phyloP scores from a whole-genome alignment of 345 rosid species.

The Linum trigynum region DNA sequence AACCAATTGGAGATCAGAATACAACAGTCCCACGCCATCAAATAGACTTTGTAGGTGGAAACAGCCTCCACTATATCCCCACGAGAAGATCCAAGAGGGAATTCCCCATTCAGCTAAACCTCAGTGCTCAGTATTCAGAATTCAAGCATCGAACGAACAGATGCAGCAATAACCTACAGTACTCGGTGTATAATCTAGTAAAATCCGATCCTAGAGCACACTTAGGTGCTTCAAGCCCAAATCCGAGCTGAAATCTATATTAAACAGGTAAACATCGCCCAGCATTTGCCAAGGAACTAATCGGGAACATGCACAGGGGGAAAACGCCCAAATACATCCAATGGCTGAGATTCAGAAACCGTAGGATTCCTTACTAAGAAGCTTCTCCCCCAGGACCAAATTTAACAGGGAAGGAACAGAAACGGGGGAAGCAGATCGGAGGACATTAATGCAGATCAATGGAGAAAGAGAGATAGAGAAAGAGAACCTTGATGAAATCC shows the following conservation, averaged over 20 bases:
- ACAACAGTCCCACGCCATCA: neutral
- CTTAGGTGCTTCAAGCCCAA: neutral
- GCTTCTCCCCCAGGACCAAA: neutral
- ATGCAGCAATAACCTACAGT: too few relatives aligned
- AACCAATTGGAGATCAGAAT: neutral
- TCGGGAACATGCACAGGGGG: neutral
- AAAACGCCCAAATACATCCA: neutral
- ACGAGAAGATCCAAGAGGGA: neutral
- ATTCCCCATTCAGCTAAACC: neutral
- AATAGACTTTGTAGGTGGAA: neutral
- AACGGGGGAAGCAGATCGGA: slow-evolving; percentile 7
- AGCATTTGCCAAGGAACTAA: neutral
- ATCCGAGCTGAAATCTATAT: neutral
- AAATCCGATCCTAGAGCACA: too few relatives aligned
- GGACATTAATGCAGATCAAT: slow-evolving; percentile 18
- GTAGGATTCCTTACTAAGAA: too few relatives aligned
- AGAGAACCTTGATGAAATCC: slow-evolving; percentile 68
- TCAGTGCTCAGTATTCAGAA: neutral
- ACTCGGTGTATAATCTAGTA: too few relatives aligned
- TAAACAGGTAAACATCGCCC: neutral
- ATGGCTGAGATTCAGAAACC: neutral
- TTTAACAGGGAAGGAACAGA: slow-evolving; percentile 1
- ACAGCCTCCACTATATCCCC: neutral
- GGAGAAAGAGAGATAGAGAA: neutral
- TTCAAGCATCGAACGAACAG: neutral